These are phyloP conservation scores for Vitis hybrid DNA, from an alignment of 177 flowering plant species.

Conservation along the genomic window DNA sequence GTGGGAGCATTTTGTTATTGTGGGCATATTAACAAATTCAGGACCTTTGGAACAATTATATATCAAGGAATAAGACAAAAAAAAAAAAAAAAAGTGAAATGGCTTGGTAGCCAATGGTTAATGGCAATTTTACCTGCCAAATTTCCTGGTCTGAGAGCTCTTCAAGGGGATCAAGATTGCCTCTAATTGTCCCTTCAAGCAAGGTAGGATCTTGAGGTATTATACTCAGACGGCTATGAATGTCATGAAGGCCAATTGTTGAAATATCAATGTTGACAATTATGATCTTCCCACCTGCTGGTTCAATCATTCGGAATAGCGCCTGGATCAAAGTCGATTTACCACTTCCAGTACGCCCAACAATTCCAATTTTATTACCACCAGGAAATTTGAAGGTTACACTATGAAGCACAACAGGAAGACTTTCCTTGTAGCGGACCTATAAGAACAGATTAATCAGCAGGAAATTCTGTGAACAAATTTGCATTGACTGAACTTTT, in stretches of 20 bases:
- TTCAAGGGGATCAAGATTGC: slow-evolving; percentile 90
- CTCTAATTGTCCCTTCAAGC: slow-evolving; percentile 90
- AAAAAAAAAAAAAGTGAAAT: too few species aligned
- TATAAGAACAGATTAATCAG: slow-evolving; percentile 22
- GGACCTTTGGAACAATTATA: too few species aligned
- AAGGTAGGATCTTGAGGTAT: slow-evolving; percentile 96
- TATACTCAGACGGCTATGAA: slow-evolving; percentile 82
- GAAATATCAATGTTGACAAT: slow-evolving; percentile 86
- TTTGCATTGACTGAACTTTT: too few species aligned
- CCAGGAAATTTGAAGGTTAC: slow-evolving; percentile 80
- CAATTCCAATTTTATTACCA: slow-evolving; percentile 89
- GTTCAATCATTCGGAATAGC: slow-evolving; percentile 84
- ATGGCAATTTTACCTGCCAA: slow-evolving; percentile 68
- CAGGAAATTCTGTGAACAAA: not conserved
- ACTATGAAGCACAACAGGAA: slow-evolving; percentile 89
- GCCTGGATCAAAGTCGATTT: slow-evolving; percentile 95
- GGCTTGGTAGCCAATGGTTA: too few species aligned
- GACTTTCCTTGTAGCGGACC: slow-evolving; percentile 93
- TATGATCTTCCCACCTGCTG: slow-evolving; percentile 70
- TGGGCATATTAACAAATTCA: not conserved
- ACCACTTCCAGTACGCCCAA: slow-evolving; percentile 98
- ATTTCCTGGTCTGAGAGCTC: slow-evolving; percentile 82
- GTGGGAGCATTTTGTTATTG: not conserved
- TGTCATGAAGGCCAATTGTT: slow-evolving; percentile 88
- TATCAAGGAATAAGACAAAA: too few species aligned